Evolutionary conservation across 495 filamentous ascomycete genomes (phyloP), one percentile per base, ranked within the genome.

Genomic region (Penicillium coffeae): DNA sequence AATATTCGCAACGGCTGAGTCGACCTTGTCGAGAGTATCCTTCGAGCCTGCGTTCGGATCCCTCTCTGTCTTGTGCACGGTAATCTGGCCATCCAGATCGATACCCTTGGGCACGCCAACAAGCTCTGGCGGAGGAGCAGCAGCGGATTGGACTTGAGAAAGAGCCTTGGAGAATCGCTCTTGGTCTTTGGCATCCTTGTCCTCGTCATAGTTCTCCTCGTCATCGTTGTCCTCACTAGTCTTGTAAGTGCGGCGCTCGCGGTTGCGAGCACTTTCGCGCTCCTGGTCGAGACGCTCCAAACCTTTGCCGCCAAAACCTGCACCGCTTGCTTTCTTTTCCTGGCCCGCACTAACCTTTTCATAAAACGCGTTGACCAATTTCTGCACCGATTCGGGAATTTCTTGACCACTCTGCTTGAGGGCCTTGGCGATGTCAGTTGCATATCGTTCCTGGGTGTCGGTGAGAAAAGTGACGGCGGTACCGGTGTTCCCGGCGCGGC

Each of bases 401-500:
- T 80, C 73, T 61, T 93, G 88, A 8, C 85, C 87, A 68, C 89
- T 95, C 64, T 96, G 88, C 56, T 86, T 86, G n/a, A 99, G 73
- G 8, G 94, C 94, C 67, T 94, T 96, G 33, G 87, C 84, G 48
- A 99, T 92, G 55, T 93, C 89, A 15, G 89, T 77, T 6, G 92
- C 83, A 59, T 88, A 96, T 33, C 90, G 85, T 55, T 93, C 91
- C 57, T 99, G 90, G 10, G 94, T 88, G 42, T 87, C 81, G 1
- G 90, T 95, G 43, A 99, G 72, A 65, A 99, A 95, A 0, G 93
- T 97, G 36, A 97, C 88, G 0, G 93, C 94, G 16, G 89, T 96
- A 50, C 94, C 94, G 5, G 80, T 94, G 59, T 95, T 94, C 21
- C 94, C 94, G 21, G 94, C 94, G 66, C 94, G 83, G 5, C 94